phyloP scores from a whole-genome alignment of 164 flowering plant genomes.

The Litsea cubeba region DNA sequence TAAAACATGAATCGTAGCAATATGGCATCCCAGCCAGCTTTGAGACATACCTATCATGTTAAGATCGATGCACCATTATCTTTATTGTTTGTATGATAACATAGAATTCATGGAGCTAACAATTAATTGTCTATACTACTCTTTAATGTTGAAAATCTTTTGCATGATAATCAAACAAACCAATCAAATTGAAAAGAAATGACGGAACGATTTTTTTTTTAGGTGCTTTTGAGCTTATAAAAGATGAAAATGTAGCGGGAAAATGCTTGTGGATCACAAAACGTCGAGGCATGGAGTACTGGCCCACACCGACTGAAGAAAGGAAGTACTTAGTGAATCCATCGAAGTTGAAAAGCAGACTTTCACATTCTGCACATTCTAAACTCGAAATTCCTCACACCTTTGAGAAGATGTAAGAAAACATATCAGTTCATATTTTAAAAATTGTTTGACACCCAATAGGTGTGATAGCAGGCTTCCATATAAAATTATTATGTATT shows the following conservation, averaged over 20 bases:
- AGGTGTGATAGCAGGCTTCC: slow-evolving; percentile 1
- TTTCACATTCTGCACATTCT: slow-evolving; percentile 17
- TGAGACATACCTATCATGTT: neutral
- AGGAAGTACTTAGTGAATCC: slow-evolving; percentile 52
- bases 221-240: slow-evolving; percentile 93
- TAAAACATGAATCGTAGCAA: neutral
- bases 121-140: neutral
- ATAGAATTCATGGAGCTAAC: neutral
- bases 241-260: slow-evolving; percentile 84
- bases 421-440: neutral
- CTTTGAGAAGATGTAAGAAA: slow-evolving; percentile 75
- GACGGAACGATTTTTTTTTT: neutral
- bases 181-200: too few species aligned
- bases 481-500: neutral
- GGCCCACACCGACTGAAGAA: slow-evolving; percentile 87
- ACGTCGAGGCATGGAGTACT: slow-evolving; percentile 88
- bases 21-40: neutral
- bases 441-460: neutral
- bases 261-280: slow-evolving; percentile 89
- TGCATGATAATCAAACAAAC: neutral
- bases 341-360: slow-evolving; percentile 32
- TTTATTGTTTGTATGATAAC: neutral
- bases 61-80: neutral
- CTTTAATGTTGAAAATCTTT: neutral
- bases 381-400: slow-evolving; percentile 55